Conservation (phyloP, 768 basidiomycete genomes). For the Rhizopogon rudus region DNA sequence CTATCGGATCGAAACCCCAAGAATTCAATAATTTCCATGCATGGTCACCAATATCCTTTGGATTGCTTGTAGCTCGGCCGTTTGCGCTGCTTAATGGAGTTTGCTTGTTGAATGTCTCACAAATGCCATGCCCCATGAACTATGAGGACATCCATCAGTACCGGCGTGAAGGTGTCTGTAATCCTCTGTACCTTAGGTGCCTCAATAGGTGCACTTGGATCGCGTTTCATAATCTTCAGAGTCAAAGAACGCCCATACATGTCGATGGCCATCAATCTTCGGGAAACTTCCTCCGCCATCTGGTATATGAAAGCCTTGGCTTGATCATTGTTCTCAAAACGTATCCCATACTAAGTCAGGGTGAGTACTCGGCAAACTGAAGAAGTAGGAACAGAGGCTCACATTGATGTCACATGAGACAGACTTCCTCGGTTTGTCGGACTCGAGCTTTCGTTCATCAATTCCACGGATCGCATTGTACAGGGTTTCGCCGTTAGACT, state of each 20-base stretch:
- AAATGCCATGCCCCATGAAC: conserved; percentile 91
- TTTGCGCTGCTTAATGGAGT: conserved; percentile 50
- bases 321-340: conserved; percentile 80
- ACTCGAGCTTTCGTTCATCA: conserved; percentile 75
- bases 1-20: conserved; percentile 75
- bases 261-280: conserved; percentile 59
- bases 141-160: conserved; percentile 22
- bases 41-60: conserved; percentile 63
- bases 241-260: conserved; percentile 75
- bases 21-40: conserved; percentile 72
- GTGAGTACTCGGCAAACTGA: conserved; percentile 4
- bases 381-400: conserved; percentile 25
- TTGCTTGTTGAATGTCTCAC: conserved; percentile 79
- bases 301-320: conserved; percentile 74
- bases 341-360: conserved; percentile 78
- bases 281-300: conserved; percentile 74
- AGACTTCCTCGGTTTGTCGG: conserved; percentile 82
- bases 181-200: conserved; percentile 68
- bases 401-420: conserved; percentile 96
- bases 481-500: conserved; percentile 76
- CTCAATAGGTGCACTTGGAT: conserved; percentile 82
- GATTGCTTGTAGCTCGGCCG: conserved; percentile 71
- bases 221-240: conserved; percentile 85
- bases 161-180: not conserved
- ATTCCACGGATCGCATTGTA: conserved; percentile 82